Percentiles rank a stretch among this genome's conserved stretches.
Evolutionary conservation across 441 rosid genomes (phyloP).

Genomic region (Dalechampia spathulata): DNA sequence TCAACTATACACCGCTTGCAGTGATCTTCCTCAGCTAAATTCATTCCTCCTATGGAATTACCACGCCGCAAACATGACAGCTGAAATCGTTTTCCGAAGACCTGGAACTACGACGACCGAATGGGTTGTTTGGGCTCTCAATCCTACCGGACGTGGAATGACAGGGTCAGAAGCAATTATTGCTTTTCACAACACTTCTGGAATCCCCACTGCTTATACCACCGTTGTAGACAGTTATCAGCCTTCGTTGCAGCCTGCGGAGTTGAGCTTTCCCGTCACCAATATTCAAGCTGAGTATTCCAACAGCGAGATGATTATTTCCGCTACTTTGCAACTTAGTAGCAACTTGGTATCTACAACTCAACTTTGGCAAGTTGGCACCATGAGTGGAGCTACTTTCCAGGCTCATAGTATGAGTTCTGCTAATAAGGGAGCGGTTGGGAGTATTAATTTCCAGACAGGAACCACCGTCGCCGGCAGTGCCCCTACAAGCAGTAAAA

Average conservation of each 20-base stretch:
- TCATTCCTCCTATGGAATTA: conserved; percentile 65
- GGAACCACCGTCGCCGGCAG: conserved; percentile 20
- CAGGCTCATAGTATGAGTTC: not conserved
- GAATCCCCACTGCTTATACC: conserved; percentile 27
- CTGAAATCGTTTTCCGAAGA: conserved; percentile 57
- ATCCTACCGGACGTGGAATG: conserved; percentile 40
- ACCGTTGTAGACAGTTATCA: not conserved
- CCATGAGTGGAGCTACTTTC: conserved; percentile 16
- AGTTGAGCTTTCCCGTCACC: conserved; percentile 40
- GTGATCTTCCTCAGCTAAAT: conserved; percentile 35
- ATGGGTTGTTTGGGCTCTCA: conserved; percentile 75
- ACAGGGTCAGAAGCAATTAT: conserved; percentile 49
- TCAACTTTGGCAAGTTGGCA: conserved; percentile 40
- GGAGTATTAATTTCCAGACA: conserved; percentile 23
- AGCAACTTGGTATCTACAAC: conserved; percentile 1
- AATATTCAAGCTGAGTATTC: conserved; percentile 21
- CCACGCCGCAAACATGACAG: conserved; percentile 24
- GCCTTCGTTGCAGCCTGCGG: conserved; percentile 13
- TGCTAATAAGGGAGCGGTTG: conserved; percentile 15
- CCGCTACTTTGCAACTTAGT: conserved; percentile 36
- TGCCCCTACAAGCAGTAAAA: conserved; percentile 14
- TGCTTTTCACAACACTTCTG: conserved; percentile 37
- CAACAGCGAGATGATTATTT: conserved; percentile 40
- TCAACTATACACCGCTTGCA: conserved; percentile 29
- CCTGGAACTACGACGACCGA: conserved; percentile 25